Conservation (phyloP, 1,284 basidiomycete genomes). For the Tilletia caries region DNA sequence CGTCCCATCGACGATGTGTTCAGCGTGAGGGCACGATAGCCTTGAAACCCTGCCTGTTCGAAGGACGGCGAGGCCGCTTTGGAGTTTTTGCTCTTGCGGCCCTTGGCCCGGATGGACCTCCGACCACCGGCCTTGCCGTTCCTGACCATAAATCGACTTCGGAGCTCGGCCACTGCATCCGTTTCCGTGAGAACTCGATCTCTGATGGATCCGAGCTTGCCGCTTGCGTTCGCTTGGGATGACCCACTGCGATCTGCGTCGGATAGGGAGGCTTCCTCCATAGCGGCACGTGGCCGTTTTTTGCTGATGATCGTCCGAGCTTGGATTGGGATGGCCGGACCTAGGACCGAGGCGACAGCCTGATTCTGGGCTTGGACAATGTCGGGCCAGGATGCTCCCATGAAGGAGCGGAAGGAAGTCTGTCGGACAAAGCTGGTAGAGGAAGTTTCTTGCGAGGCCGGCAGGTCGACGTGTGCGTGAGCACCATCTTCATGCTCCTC, state of each 20-base stretch:
- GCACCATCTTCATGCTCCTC: not conserved
- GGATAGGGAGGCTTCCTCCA: not conserved
- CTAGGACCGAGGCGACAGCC: not conserved
- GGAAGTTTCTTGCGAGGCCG: not conserved
- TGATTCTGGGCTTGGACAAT: constrained; percentile 1
- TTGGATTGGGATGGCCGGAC: not conserved
- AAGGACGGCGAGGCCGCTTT: not conserved
- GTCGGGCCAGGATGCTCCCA: constrained; percentile 1
- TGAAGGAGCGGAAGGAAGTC: constrained; percentile 3
- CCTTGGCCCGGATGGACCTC: not conserved
- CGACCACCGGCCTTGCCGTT: not conserved
- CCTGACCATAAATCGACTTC: not conserved
- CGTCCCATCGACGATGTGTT: not conserved
- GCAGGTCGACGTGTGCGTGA: not conserved
- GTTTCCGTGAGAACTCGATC: not conserved
- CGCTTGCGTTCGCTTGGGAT: no score
- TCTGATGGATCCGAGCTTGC: not conserved
- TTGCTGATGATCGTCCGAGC: constrained; percentile 2
- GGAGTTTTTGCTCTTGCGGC: not conserved
- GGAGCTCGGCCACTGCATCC: not conserved
- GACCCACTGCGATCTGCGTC: not conserved
- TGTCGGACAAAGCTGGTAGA: constrained; percentile 3
- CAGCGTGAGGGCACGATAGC: not conserved
- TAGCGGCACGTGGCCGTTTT: not conserved
- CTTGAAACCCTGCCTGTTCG: not conserved